Base-by-base conservation (phyloP, 2,329 filamentous ascomycete genomes). In the Cercospora citrullina region DNA sequence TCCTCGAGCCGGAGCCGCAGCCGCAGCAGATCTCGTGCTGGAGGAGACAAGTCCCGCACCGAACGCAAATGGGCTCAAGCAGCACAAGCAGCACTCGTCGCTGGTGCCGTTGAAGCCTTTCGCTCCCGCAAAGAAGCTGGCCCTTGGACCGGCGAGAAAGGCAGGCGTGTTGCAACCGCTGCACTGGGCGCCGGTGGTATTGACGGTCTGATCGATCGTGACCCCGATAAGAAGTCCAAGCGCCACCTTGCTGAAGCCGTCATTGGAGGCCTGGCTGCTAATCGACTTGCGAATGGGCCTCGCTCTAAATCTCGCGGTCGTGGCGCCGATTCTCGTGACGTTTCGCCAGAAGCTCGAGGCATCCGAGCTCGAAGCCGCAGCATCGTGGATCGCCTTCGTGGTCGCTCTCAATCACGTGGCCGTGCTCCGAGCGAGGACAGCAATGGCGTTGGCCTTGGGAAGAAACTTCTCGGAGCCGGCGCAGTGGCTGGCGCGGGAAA, bases 61-160 rank as follows among this genome's bases (percentile, higher is more conserved):
- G 89, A 93, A 72, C 78, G 80, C 69, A 84, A 85, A 72, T 85
- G 83, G 83, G 81, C 84, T 70, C 93, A 97, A 80, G 93, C 93
- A 36, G 92, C 94, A 78, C 94, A 95, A 83, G 94, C 94, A 36
- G 95, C 94, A 21, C 84, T 97, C 45, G 87, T 96, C 58, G 94
- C 94, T 31, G 94, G 93, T 74, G 94, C 94, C 48, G 91, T 93
- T 64, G 94, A 97, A 80, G 94, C 94, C 51, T 96, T 96, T 85
- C 90, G 92, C 69, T 90, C 93, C 66, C 90, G 94, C 78, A 96
- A 94, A 75, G 91, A 95, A 70, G 91, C 93, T 2, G 94, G 94
- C 64, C 87, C 90, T 53, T 97, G 94, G 93, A 91, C 90, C 71
- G 94, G 94, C 42, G 91, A 92, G 71, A 97, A 97, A 81, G 92